Evolutionary conservation across 2,329 filamentous ascomycete genomes (phyloP).

Genomic region (Pseudocercospora crystallina): DNA sequence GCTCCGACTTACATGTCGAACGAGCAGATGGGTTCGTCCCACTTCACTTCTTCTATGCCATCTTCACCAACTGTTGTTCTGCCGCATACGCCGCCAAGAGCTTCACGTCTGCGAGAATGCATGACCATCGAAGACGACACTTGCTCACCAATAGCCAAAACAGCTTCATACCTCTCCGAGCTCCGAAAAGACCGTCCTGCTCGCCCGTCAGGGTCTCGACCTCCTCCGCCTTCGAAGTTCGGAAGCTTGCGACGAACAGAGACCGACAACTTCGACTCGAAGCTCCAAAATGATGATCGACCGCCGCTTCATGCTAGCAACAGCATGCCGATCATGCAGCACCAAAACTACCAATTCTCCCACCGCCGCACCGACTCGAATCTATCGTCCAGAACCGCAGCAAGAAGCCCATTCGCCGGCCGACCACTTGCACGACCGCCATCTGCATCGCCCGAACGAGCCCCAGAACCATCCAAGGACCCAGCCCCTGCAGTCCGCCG

Average conservation of each 20-base stretch:
- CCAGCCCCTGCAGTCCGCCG: slow-evolving; percentile 42
- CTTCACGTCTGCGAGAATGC: slow-evolving; percentile 26
- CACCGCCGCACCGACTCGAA: slow-evolving; percentile 24
- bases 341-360: slow-evolving; percentile 25
- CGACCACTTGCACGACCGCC: slow-evolving; percentile 33
- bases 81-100: slow-evolving; percentile 24
- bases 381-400: slow-evolving; percentile 7
- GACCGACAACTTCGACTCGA: slow-evolving; percentile 22
- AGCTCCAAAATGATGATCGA: slow-evolving; percentile 21
- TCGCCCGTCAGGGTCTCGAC: slow-evolving; percentile 70
- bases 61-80: slow-evolving; percentile 17
- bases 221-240: slow-evolving; percentile 55
- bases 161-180: slow-evolving; percentile 69
- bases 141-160: slow-evolving; percentile 28
- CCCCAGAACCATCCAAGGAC: slow-evolving; percentile 39
- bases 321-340: slow-evolving; percentile 30
- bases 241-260: slow-evolving; percentile 30
- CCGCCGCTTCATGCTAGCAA: slow-evolving; percentile 35
- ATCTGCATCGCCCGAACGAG: slow-evolving; percentile 34
- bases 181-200: slow-evolving; percentile 67
- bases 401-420: slow-evolving; percentile 31
- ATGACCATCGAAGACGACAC: slow-evolving; percentile 17
- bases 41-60: slow-evolving; percentile 1
- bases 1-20: slow-evolving; percentile 31
- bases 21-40: slow-evolving; percentile 30